These are phyloP conservation scores for Ascochyta clinopodiicola DNA, from an alignment of 2,329 filamentous ascomycete genomes.

Conservation along the genomic window DNA sequence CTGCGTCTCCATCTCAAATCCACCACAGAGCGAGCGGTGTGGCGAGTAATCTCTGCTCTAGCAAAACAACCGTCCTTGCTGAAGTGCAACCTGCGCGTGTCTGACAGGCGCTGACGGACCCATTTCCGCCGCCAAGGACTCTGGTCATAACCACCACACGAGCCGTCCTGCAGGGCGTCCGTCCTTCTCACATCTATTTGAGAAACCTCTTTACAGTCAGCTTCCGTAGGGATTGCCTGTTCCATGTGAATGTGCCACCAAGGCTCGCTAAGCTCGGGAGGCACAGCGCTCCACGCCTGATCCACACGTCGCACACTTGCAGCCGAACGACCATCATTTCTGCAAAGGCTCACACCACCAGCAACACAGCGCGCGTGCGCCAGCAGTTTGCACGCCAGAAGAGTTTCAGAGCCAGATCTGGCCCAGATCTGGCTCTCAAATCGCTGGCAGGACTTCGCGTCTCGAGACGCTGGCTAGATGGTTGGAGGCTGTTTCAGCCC, in stretches of 20 bases:
- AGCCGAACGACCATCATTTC: slow-evolving; percentile 4
- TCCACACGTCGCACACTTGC: slow-evolving; percentile 5
- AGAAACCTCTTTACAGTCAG: slow-evolving; percentile 5
- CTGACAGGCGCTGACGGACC: slow-evolving; percentile 9
- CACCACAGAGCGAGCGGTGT: slow-evolving; percentile 10
- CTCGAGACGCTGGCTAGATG: background rate
- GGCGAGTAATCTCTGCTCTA: slow-evolving; percentile 9
- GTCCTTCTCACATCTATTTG: slow-evolving; percentile 4
- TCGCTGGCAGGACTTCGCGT: background rate
- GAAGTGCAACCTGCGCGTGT: slow-evolving; percentile 6
- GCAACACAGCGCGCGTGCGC: slow-evolving; percentile 1
- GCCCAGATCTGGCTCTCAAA: background rate
- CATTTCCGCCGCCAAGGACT: slow-evolving; percentile 1
- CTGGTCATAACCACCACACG: background rate
- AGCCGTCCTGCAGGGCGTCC: slow-evolving; percentile 8
- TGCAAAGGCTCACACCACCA: slow-evolving; percentile 8
- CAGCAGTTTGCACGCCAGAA: slow-evolving; percentile 1
- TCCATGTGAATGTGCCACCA: slow-evolving; percentile 1
- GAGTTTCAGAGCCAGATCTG: background rate
- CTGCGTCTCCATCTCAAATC: background rate
- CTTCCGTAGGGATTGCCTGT: slow-evolving; percentile 6
- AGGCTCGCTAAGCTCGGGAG: slow-evolving; percentile 12
- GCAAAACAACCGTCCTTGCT: slow-evolving; percentile 10
- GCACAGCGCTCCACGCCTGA: slow-evolving; percentile 3
- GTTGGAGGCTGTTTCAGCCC: background rate